Base-by-base conservation (phyloP, 768 basidiomycete genomes). In the Boletus huronensis region DNA sequence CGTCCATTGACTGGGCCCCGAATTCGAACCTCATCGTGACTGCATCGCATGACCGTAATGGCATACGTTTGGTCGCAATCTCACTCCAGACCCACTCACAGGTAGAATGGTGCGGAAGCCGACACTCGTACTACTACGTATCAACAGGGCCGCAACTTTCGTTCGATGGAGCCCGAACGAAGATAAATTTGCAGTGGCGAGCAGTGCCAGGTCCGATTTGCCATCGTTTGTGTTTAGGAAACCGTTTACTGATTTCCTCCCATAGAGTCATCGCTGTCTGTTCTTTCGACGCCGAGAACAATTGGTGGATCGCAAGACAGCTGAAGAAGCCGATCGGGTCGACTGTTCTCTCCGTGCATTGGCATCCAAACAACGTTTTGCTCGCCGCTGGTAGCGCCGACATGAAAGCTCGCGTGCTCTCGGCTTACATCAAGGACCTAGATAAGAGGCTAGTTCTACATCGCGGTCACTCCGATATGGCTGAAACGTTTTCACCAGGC, bases 281-380 rank as follows among this genome's bases (percentile, higher is more conserved):
- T 70, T 95, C 91, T 17, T 99, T 97, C 66, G 97, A 99, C 69
- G 80, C 89, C 10, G 97, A 99, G 76, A 95, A 90, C 74, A 90
- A 99, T 71, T 99, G 97, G 97, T 99, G 97, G 97, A 92, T 97
- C 4, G 87, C 95, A 17, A 93, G 92, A 69, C 88, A 89, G 55
- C 77, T 99, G 70, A 99, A 98, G 85, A 98, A 98, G 73, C 97
- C 97, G 25, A 89, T 99, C 65, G 76, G 93, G 59, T 93, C 93
- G 5, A 99, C 97, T 1, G 95, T 99, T 14, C 78, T 98, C 39
- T 84, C 87, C 5, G 77, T 99, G 61, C 96, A 98, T 61, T 99
- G 97, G 97, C 97, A 99, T 69, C 95, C 97, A 26, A 98, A 98
- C 79, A 98, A 97, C 67, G 95, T 98, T 14, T 78, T 99, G 6